Conservation (phyloP, 306 rosid genomes). For the Dalbergia oliveri region DNA sequence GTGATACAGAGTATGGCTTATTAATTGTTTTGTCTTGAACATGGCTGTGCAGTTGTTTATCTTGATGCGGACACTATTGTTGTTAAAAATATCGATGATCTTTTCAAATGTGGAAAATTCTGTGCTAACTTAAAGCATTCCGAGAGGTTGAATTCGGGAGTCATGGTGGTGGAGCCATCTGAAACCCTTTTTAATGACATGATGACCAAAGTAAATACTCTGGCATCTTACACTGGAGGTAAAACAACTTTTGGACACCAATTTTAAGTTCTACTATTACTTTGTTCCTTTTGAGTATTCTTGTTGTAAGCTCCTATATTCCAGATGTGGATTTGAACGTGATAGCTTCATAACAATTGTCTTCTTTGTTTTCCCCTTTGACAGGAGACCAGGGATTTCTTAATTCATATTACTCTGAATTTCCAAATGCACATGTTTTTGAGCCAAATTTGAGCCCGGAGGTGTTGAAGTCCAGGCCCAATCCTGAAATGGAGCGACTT, state of each 20-base stretch:
- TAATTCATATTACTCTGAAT: constrained; percentile 87
- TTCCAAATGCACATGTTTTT: constrained; percentile 93
- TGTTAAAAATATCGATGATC: constrained; percentile 87
- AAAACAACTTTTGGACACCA: constrained; percentile 3
- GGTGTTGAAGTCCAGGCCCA: constrained; percentile 67
- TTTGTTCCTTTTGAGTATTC: constrained; percentile 18
- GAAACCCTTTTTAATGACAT: constrained; percentile 82
- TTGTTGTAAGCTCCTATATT: background rate
- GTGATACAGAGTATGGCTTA: constrained; percentile 7
- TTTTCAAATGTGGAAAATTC: constrained; percentile 89
- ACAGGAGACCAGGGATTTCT: constrained; percentile 99
- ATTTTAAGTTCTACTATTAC: constrained; percentile 8
- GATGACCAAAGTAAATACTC: constrained; percentile 81
- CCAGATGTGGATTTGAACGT: constrained; percentile 6
- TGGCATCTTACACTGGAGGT: constrained; percentile 96
- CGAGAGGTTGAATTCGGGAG: constrained; percentile 97
- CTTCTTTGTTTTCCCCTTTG: constrained; percentile 36
- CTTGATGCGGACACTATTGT: constrained; percentile 98
- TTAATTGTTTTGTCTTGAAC: constrained; percentile 37
- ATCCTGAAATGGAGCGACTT: constrained; percentile 93
- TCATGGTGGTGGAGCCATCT: constrained; percentile 97
- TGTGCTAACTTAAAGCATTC: constrained; percentile 99
- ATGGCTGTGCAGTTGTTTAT: constrained; percentile 84
- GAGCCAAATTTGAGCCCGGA: constrained; percentile 75
- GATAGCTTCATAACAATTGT: constrained; percentile 15